Conservation (phyloP, 805 yeast genomes). For the Zygoascus bituminiphila region DNA sequence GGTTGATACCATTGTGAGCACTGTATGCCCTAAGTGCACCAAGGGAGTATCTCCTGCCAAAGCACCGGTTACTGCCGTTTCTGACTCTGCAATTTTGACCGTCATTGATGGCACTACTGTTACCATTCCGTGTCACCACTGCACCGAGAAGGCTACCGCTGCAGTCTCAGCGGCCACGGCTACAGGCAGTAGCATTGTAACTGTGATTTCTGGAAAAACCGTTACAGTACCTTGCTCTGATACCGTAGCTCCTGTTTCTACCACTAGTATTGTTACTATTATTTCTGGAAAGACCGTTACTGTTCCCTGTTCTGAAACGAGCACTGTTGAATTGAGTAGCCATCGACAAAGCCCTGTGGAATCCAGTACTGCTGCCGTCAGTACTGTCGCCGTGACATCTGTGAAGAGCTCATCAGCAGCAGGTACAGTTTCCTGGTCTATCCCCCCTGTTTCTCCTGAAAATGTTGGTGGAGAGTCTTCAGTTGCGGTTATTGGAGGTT, state of each 20-base stretch:
- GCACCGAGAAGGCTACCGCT: not conserved
- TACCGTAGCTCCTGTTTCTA: too few species aligned
- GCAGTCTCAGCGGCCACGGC: slow-evolving; percentile 1
- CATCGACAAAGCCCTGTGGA: too few species aligned
- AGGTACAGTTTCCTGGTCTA: too few species aligned
- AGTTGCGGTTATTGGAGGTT: too few species aligned
- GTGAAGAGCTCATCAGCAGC: too few species aligned
- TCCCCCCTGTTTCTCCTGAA: too few species aligned
- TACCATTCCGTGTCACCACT: not conserved
- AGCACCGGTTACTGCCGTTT: not conserved
- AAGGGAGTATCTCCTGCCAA: not conserved
- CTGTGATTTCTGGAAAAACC: not conserved
- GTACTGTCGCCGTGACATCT: too few species aligned
- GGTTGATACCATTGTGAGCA: not conserved
- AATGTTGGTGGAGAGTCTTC: too few species aligned
- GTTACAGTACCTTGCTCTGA: slow-evolving; percentile 6
- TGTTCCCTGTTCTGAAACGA: slow-evolving; percentile 1
- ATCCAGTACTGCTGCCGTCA: too few species aligned
- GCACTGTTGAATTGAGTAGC: too few species aligned
- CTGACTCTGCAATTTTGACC: not conserved
- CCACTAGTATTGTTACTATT: not conserved
- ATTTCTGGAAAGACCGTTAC: slow-evolving; percentile 1
- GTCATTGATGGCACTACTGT: not conserved
- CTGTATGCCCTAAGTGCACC: not conserved
- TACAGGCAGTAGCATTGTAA: not conserved